Percentiles rank a stretch among this genome's conserved stretches.
phyloP scores from a whole-genome alignment of 2,329 filamentous ascomycete genomes.

The Volutella citrinella region DNA sequence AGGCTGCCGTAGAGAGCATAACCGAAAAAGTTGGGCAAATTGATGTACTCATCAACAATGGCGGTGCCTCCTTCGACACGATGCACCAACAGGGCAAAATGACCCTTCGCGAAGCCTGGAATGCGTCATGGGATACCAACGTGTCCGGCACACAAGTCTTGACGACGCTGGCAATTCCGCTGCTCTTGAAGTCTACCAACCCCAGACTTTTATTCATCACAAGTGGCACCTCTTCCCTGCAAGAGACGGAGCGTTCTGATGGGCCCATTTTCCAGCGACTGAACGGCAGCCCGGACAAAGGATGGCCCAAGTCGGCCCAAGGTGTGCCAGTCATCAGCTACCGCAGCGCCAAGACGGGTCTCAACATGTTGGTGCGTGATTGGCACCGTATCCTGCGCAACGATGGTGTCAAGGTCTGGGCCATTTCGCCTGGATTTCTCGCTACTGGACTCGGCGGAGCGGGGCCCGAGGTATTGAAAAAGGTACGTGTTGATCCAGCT shows the following conservation, averaged over 20 bases:
- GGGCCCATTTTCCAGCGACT: no score
- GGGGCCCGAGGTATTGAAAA: no score
- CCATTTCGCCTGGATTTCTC: conserved; percentile 7
- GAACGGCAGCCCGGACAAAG: conserved; percentile 28
- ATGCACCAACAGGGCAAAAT: conserved; percentile 21
- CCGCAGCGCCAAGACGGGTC: conserved; percentile 5
- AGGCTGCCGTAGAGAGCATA: conserved; percentile 12
- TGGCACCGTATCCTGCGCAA: conserved; percentile 5
- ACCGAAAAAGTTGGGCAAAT: conserved; percentile 12
- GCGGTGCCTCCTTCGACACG: conserved; percentile 35
- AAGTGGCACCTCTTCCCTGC: conserved; percentile 35
- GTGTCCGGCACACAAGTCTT: conserved; percentile 40
- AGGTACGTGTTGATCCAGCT: no score
- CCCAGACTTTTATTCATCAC: conserved; percentile 46
- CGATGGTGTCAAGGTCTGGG: conserved; percentile 10
- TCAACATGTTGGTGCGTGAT: conserved; percentile 10
- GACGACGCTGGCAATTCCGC: conserved; percentile 34
- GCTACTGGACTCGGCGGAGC: conserved; percentile 6
- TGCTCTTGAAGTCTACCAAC: conserved; percentile 37
- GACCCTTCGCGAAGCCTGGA: conserved; percentile 37
- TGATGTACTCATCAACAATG: conserved; percentile 32
- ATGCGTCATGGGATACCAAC: conserved; percentile 45
- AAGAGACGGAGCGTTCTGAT: conserved; percentile 24
- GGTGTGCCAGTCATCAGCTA: not conserved
- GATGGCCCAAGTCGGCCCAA: conserved; percentile 45